Base-by-base conservation (phyloP, 78 protist species). In the Acrasis kona region DNA sequence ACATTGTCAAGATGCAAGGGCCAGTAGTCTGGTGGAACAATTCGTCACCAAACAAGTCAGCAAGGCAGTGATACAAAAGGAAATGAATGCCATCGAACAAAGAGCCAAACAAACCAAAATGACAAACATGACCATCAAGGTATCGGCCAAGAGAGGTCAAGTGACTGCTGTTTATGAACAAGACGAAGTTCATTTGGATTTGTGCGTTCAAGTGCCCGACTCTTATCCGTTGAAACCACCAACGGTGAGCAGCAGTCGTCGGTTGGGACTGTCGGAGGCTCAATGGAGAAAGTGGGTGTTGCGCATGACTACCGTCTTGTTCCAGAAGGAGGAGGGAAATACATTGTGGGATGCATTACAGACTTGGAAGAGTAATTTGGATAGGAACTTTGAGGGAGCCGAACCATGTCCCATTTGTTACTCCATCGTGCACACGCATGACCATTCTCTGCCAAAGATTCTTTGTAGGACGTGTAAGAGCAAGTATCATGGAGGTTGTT, bases 401-500 rank as follows among this genome's bases (percentile, higher is more conserved):
- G 79, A 76, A 4, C 74, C 79, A 31, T 76, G 79, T 7, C 79
- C 79, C 6, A 70, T 76, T 30, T 76, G 79, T 65, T 76, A 76
- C 69, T 3, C 73, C 5, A 65, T 76, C 10, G 79, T 76, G 32
- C 10, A 79, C 35, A 38, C 79, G 5, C 19, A 7, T 3, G 10
- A 57, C 28, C 79, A 76, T 3, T 4, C 41, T 36, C 69, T 76
- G 29, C 79, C 79, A n/a, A 2, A 70, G 3, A 76, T 76, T 57
- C 75, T 3, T 36, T 76, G 79, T 27, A 3, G 8, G 32, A 36
- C 9, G 27, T 76, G 79, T 34, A 3, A 70, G 7, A 65, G 35
- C n/a, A 76, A 76, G 41, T 76, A 69, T 34, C 79, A 76, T 39
- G 7, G 7, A 39, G 75, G 3, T 6, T 76, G 79, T 39, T 41